Base-by-base conservation (phyloP, 139 green algal genomes). In the Coelastrella sp. region DNA sequence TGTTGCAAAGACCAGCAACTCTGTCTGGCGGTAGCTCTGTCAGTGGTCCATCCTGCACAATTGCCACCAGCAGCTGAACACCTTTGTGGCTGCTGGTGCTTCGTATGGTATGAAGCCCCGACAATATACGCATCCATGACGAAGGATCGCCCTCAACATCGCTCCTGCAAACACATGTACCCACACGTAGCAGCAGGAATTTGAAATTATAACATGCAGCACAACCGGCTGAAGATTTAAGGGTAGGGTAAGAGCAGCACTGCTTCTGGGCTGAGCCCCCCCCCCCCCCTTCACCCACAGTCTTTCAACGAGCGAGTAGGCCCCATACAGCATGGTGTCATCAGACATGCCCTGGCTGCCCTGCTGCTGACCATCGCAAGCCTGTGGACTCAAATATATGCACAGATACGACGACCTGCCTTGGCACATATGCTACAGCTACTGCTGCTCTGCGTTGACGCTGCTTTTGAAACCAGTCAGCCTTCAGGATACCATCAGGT, bases 381-480 rank as follows among this genome's bases (percentile, higher is more conserved):
- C 35, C 35, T 49, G 35, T 49, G 35, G 35, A 49, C 35, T 49
- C 35, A 49, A 49, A 5, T 3, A 49, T 3, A 49, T 49, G 24
- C 58, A 81, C 15, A 19, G 74, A 7, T 9, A 5, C 24, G 15
- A 9, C 24, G 17, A 61, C 49, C 7, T 17, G 24, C 78, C 78
- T 83, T 15, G 78, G 6, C 22, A 94, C 87, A 14, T 94, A 83
- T n/a, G 79, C 90, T n/a, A 95, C 78, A 4, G 87, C 93, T 27
- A 90, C 91, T 56, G 93, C 87, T 60, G 93, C 79, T 27, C 91
- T 89, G n/a, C 90, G 91, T 19, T 90, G 82, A 7, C 93, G 59
- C 66, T 95, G 93, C 87, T 93, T 94, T 17, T 76, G 24, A 63
- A 95, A 92, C 93, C 93, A 95, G 66, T 95, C 91, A 12, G 93